Percentiles rank a stretch among this genome's conserved stretches.
phyloP scores from a whole-genome alignment of 2,329 filamentous ascomycete genomes.

The Fusarium solani-melongenae region DNA sequence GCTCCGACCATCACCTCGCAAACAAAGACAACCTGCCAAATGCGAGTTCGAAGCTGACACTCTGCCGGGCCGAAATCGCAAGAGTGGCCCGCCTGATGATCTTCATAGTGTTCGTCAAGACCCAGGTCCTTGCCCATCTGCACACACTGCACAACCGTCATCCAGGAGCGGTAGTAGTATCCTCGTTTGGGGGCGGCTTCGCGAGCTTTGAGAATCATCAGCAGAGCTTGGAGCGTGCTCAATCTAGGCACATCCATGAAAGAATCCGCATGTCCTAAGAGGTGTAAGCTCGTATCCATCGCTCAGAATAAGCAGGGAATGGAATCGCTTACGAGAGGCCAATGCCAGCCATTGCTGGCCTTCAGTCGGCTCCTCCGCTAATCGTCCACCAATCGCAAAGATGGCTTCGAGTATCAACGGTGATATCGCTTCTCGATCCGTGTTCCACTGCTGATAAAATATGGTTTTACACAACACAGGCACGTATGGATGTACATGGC shows the following conservation, averaged over 20 bases:
- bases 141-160: conserved; percentile 90
- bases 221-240: conserved; percentile 89
- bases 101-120: conserved; percentile 85
- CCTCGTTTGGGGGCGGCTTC: conserved; percentile 93
- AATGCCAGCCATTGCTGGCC: conserved; percentile 94
- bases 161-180: conserved; percentile 98
- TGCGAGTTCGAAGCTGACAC: conserved; percentile 83
- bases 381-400: conserved; percentile 86
- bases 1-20: conserved; percentile 94
- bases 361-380: conserved; percentile 85
- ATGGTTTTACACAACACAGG: conserved; percentile 85
- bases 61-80: conserved; percentile 79
- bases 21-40: conserved; percentile 90
- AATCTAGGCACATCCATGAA: conserved; percentile 93
- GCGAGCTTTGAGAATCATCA: conserved; percentile 89
- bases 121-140: conserved; percentile 94
- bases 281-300: conserved; percentile 30
- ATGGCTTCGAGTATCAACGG: conserved; percentile 90
- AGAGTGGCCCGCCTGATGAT: conserved; percentile 76
- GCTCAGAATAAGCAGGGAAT: background rate
- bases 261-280: conserved; percentile 83
- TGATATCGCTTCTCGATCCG: conserved; percentile 84
- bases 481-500: conserved; percentile 90
- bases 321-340: conserved; percentile 73
- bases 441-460: conserved; percentile 92